A percentile compares a stretch with the other conserved stretches of the same genome.
Evolutionary conservation across 1,284 basidiomycete species (phyloP).

Genomic region (Ustilago xerochloae): DNA sequence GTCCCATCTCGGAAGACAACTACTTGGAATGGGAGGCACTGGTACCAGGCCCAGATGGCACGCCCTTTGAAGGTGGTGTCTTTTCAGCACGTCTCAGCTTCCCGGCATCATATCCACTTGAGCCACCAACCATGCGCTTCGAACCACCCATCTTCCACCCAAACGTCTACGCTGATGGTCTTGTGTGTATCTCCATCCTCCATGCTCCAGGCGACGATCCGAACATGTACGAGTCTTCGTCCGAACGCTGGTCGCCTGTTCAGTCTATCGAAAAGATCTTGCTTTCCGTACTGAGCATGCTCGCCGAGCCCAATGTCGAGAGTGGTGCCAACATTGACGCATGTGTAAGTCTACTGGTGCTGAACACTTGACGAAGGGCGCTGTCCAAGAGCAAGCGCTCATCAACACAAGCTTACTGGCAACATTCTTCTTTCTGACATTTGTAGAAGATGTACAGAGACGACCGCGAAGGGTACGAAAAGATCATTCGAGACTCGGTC

Average conservation of each 20-base stretch:
- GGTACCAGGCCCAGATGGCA: slow-evolving; percentile 94
- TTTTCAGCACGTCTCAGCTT: slow-evolving; percentile 90
- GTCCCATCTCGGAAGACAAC: slow-evolving; percentile 90
- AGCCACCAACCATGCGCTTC: slow-evolving; percentile 81
- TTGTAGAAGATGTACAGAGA: slow-evolving; percentile 65
- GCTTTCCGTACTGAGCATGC: slow-evolving; percentile 94
- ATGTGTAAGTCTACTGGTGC: slow-evolving; percentile 64
- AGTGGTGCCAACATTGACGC: slow-evolving; percentile 94
- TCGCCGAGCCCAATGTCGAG: slow-evolving; percentile 99
- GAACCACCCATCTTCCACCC: slow-evolving; percentile 97
- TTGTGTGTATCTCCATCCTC: slow-evolving; percentile 97
- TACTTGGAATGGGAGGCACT: slow-evolving; percentile 99
- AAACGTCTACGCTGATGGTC: slow-evolving; percentile 94
- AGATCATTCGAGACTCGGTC: slow-evolving; percentile 61
- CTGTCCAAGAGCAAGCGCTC: no score
- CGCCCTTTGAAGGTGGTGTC: slow-evolving; percentile 97
- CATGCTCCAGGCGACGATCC: slow-evolving; percentile 94
- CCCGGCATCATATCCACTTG: slow-evolving; percentile 70
- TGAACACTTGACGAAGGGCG: not conserved
- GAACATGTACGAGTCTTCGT: slow-evolving; percentile 82
- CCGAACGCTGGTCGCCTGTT: slow-evolving; percentile 97
- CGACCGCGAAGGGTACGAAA: slow-evolving; percentile 64
- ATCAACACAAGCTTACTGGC: not conserved
- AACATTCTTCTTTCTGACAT: not conserved
- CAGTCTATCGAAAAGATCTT: slow-evolving; percentile 94